These are phyloP conservation scores for Gastrolobium bilobum DNA, from an alignment of 306 rosid genomes.

Conservation along the genomic window DNA sequence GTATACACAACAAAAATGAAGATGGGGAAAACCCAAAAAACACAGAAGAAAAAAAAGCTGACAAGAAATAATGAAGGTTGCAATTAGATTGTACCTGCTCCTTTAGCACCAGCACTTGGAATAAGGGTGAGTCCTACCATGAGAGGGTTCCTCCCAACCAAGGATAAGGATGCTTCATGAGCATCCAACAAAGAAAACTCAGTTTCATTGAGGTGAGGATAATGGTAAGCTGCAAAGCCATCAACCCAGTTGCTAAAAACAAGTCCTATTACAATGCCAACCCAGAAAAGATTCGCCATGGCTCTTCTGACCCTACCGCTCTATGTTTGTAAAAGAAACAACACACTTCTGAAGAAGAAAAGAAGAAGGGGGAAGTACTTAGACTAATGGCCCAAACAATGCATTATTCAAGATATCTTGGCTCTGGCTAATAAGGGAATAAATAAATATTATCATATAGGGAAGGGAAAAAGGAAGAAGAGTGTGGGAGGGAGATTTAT, in stretches of 20 bases:
- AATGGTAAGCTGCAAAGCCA: conserved; percentile 50
- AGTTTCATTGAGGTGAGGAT: conserved; percentile 62
- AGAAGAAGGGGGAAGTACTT: not conserved
- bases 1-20: not conserved
- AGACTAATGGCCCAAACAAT: no score
- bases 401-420: not conserved
- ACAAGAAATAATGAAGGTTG: not conserved
- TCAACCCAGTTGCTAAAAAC: conserved; percentile 58
- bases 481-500: conserved; percentile 32
- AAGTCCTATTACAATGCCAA: conserved; percentile 53
- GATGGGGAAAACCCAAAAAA: not conserved
- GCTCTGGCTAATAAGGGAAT: not conserved
- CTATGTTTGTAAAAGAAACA: conserved; percentile 29
- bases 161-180: conserved; percentile 52
- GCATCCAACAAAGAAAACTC: conserved; percentile 63
- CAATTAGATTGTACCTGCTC: conserved; percentile 70
- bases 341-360: not conserved
- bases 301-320: conserved; percentile 37
- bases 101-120: conserved; percentile 75
- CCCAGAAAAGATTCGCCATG: conserved; percentile 59
- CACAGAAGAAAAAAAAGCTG: not conserved
- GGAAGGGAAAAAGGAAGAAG: not conserved
- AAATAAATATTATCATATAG: not conserved
- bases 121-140: conserved; percentile 81
- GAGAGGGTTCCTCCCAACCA: conserved; percentile 41